Conservation (phyloP, 768 basidiomycete species). For the Lactarius evosmus region DNA sequence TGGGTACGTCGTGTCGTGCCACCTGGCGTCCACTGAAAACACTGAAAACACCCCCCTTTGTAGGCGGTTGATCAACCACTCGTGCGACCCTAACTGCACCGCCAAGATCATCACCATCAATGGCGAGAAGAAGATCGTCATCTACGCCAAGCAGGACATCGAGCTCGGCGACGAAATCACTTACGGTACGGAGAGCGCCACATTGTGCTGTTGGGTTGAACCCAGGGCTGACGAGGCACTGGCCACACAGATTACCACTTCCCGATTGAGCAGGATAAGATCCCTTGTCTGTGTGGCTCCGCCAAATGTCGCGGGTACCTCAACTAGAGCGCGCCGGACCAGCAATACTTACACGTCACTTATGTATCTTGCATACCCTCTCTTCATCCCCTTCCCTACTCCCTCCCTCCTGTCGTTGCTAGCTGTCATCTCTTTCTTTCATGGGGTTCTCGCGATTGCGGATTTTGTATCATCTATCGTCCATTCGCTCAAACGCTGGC, state of each 20-base stretch:
- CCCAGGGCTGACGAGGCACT: slow-evolving; percentile 6
- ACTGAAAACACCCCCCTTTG: not conserved
- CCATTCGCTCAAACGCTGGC: slow-evolving; percentile 32
- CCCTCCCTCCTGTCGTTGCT: slow-evolving; percentile 23
- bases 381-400: slow-evolving; percentile 17
- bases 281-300: slow-evolving; percentile 88
- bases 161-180: slow-evolving; percentile 98
- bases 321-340: slow-evolving; percentile 52
- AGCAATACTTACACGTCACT: slow-evolving; percentile 25
- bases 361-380: slow-evolving; percentile 32
- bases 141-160: slow-evolving; percentile 96
- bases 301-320: slow-evolving; percentile 91
- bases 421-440: slow-evolving; percentile 25
- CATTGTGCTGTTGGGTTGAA: not conserved
- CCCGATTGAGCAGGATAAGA: slow-evolving; percentile 97
- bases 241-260: slow-evolving; percentile 86
- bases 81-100: slow-evolving; percentile 92
- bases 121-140: slow-evolving; percentile 97
- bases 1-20: slow-evolving; percentile 66
- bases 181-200: slow-evolving; percentile 64
- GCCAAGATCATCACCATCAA: slow-evolving; percentile 90
- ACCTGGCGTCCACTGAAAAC: not conserved
- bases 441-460: slow-evolving; percentile 24
- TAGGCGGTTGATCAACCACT: slow-evolving; percentile 97
- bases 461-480: slow-evolving; percentile 32